Base-by-base conservation (phyloP, 352 stramenopile genomes). In the Globisporangium paroecandrum region DNA sequence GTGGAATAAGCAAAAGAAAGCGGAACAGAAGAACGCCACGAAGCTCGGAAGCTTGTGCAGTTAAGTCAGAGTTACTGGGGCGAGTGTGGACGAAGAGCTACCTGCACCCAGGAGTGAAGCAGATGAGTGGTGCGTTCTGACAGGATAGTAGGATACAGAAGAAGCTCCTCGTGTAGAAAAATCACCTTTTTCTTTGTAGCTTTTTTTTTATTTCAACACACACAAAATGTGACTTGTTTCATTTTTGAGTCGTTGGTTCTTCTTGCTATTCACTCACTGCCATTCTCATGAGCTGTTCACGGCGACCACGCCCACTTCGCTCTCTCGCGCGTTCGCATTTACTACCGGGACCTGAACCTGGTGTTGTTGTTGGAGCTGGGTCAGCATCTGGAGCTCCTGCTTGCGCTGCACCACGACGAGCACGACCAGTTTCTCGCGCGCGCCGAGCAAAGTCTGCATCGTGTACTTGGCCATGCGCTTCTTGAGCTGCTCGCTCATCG, bases 381-480 rank as follows among this genome's bases (percentile, higher is more conserved):
- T 29, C n/a, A 62, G n/a, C 20, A 56, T 13, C 7, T 60, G 34
- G 12, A 69, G 64, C 46, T 75, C 29, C 15, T 79, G 67, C 59
- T 85, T 79, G 4, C 68, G 66, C 49, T 83, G 78, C 9, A 77
- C 71, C 22, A 76, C 51, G 18, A 87, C 70, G 4, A 91, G 76
- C 49, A 77, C 70, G 32, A 79, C 67, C 6, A 94, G 78, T 64
- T 92, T 91, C 24, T 89, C 76, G 0, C 81, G 71, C 13, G 84
- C 79, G 22, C 82, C 81, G 7, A 89, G 38, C 32, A 94, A 66
- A 10, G 83, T 90, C 71, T 86, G 74, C 24, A 89, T 59, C n/a
- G 86, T 94, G 69, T 93, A 94, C 57, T 87, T 81, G 61, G 77
- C 75, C 83, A 94, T 93, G 65, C 85, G 81, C 47, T 88, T 88